These are phyloP conservation scores for Saccharomyces hybrid DNA, from an alignment of 1,139 yeast species.

Conservation along the genomic window DNA sequence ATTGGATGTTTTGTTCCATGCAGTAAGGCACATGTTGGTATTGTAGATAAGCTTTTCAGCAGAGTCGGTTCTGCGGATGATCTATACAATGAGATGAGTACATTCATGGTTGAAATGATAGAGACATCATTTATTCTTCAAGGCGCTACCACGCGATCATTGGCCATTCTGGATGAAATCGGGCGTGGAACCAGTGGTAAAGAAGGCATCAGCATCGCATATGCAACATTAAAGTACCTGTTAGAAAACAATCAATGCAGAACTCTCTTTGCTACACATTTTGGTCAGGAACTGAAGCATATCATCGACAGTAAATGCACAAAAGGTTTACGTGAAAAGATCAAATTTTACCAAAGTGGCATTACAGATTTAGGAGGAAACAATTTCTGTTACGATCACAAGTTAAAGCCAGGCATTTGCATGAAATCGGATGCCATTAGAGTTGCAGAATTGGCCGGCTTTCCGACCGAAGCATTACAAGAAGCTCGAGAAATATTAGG, in stretches of 20 bases:
- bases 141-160: constrained; percentile 66
- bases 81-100: constrained; percentile 74
- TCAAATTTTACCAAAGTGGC: constrained; percentile 46
- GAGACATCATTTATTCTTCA: constrained; percentile 76
- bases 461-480: constrained; percentile 54
- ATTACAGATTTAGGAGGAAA: constrained; percentile 36
- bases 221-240: constrained; percentile 62
- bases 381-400: constrained; percentile 52
- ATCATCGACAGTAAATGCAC: constrained; percentile 34
- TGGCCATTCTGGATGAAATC: constrained; percentile 91
- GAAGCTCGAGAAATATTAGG: constrained; percentile 40
- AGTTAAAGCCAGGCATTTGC: constrained; percentile 63
- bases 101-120: constrained; percentile 98
- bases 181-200: constrained; percentile 90
- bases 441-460: constrained; percentile 79
- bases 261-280: constrained; percentile 89
- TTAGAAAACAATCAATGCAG: constrained; percentile 55
- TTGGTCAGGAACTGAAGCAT: constrained; percentile 57
- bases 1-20: constrained; percentile 91
- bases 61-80: constrained; percentile 92
- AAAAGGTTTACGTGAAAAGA: constrained; percentile 30
- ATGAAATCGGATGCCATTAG: constrained; percentile 75
- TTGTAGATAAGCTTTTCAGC: constrained; percentile 81
- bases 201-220: constrained; percentile 90
- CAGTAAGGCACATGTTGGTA: constrained; percentile 55